Conservation (phyloP, 2,329 filamentous ascomycete genomes). For the Ophiocordyceps sinensis region DNA sequence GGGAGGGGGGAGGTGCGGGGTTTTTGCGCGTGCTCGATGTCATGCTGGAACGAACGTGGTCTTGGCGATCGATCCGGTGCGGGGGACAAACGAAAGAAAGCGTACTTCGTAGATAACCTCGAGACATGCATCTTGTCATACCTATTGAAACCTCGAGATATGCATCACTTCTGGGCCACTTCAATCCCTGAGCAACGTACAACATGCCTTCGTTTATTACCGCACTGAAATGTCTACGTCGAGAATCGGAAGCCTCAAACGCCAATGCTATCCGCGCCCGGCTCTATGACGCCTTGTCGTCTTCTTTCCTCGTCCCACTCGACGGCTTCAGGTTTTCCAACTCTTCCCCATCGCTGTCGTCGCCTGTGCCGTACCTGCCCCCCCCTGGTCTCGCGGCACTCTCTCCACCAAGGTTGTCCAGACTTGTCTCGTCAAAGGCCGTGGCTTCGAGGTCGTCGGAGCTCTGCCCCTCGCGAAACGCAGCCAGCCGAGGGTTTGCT, state of each 20-base stretch:
- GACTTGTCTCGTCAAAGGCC: conserved; percentile 51
- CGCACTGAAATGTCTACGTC: too few relatives aligned
- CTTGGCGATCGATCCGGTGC: too few relatives aligned
- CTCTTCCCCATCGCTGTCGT: conserved; percentile 36
- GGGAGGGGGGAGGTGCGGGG: not conserved
- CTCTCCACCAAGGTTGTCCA: conserved; percentile 43
- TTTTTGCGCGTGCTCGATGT: not conserved
- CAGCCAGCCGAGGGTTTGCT: conserved; percentile 25
- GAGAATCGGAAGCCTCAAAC: not conserved
- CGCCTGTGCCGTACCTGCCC: conserved; percentile 42
- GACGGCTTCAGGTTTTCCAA: conserved; percentile 8
- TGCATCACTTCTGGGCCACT: too few relatives aligned
- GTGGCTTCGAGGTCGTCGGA: conserved; percentile 44
- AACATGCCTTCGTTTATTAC: not conserved
- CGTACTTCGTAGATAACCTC: too few relatives aligned
- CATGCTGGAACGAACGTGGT: too few relatives aligned
- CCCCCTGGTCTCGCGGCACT: conserved; percentile 26
- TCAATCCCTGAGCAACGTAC: not conserved
- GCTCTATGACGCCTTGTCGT: not conserved
- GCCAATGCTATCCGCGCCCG: not conserved
- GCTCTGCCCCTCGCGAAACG: conserved; percentile 30
- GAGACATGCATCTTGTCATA: too few relatives aligned
- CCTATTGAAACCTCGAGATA: too few relatives aligned
- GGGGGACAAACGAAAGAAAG: too few relatives aligned
- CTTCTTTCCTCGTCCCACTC: not conserved